These are phyloP conservation scores for Spiromastix sp. DNA, from an alignment of 2,329 filamentous ascomycete species.

Conservation along the genomic window DNA sequence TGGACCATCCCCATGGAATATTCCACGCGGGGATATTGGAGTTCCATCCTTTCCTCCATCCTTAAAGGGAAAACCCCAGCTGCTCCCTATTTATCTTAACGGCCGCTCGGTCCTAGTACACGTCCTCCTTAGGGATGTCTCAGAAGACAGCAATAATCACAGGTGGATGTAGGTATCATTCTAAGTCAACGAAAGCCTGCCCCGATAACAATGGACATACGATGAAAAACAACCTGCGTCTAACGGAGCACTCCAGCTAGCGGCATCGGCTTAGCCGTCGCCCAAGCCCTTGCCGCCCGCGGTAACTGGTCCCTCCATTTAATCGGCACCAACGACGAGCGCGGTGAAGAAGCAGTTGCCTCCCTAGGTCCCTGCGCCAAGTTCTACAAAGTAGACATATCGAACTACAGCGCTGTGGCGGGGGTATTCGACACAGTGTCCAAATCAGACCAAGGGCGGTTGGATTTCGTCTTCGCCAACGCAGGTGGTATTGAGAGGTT, in stretches of 20 bases:
- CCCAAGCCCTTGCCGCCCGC: slow-evolving; percentile 26
- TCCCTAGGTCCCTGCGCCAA: slow-evolving; percentile 19
- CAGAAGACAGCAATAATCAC: too few relatives aligned
- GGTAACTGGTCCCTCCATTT: slow-evolving; percentile 32
- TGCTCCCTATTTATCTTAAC: too few relatives aligned
- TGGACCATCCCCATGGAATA: too few relatives aligned
- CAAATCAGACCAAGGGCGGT: slow-evolving; percentile 18
- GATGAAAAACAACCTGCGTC: neutral
- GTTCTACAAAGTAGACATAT: slow-evolving; percentile 32
- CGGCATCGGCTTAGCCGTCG: slow-evolving; percentile 35
- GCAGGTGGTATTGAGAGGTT: slow-evolving; percentile 36
- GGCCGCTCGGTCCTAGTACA: too few relatives aligned
- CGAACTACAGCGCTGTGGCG: slow-evolving; percentile 24
- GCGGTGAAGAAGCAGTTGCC: slow-evolving; percentile 20
- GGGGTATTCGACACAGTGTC: slow-evolving; percentile 30
- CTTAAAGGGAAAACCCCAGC: too few relatives aligned
- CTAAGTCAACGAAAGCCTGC: neutral
- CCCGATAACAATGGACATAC: too few relatives aligned
- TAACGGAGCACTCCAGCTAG: slow-evolving; percentile 19
- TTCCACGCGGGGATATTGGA: too few relatives aligned
- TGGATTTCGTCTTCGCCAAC: slow-evolving; percentile 43
- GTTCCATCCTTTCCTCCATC: too few relatives aligned
- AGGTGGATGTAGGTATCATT: neutral
- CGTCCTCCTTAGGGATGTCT: too few relatives aligned
- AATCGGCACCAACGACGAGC: slow-evolving; percentile 28